These are phyloP conservation scores for Eucalyptus pauciflora DNA, from an alignment of 345 rosid genomes.

Conservation along the genomic window DNA sequence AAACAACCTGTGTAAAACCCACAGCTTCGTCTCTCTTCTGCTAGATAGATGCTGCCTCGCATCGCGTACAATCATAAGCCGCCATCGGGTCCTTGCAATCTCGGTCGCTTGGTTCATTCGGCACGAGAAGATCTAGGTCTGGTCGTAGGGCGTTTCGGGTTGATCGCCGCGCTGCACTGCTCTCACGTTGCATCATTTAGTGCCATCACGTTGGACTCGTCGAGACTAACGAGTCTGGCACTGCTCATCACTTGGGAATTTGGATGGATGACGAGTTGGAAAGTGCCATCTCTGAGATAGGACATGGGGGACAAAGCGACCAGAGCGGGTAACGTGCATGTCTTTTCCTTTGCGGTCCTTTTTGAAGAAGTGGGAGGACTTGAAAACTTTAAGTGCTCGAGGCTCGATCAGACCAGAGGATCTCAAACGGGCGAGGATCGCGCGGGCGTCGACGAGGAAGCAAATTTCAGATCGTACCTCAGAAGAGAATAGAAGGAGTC, in stretches of 20 bases:
- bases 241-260: neutral
- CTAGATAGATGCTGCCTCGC: neutral
- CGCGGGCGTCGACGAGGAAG: neutral
- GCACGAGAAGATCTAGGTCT: neutral
- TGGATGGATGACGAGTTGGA: neutral
- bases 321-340: neutral
- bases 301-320: neutral
- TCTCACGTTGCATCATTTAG: neutral
- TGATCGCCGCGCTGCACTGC: neutral
- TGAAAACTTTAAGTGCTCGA: neutral
- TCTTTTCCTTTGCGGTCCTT: neutral
- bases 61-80: neutral
- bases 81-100: neutral
- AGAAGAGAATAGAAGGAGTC: no score
- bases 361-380: neutral
- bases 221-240: neutral
- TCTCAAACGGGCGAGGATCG: neutral
- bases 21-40: neutral
- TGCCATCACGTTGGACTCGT: neutral
- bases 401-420: neutral
- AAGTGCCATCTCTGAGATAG: neutral
- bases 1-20: neutral
- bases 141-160: no score
- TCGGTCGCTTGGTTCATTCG: neutral
- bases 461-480: neutral